Evolutionary conservation across 2,329 filamentous ascomycete genomes (phyloP), one percentile per base, ranked within the genome.

Genomic region (Colletotrichum orchidophilum): DNA sequence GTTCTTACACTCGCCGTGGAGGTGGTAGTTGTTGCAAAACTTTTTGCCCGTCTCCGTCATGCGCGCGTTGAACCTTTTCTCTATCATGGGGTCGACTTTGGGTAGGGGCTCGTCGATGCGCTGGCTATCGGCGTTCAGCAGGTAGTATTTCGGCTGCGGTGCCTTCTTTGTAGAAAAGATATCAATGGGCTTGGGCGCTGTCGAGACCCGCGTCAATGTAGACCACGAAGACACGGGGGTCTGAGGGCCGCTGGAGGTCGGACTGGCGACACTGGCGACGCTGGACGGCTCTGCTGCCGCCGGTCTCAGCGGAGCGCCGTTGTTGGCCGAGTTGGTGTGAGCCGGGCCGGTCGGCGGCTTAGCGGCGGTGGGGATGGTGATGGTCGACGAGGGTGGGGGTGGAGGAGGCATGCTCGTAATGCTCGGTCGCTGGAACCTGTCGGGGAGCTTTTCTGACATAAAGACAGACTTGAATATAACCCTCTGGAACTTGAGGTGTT

Each of bases 71-170:
- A 79, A 72, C 0, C 69, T 46, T 33, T 75, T 73, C 9, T 76
- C 73, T 1, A 73, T 74, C 1, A 60, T 42, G 0, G 66, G 35
- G 24, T 79, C 76, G 2, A 69, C 39, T n/a, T 75, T 75, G 2
- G 75, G 73, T 21, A 80, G 71, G 0, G 74, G 75, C 33, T 76
- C 74, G 58, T 81, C 79, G 13, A 81, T 50, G n/a, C 80, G 79
- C 74, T 80, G 74, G 35, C 76, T 69, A 33, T 76, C 67, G 18
- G 72, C 74, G 74, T 81, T 81, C 27, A 81, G 66, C n/a, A 75
- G 75, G 42, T 75, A 76, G 59, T 69, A 79, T 54, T 76, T 75
- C 24, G 71, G 75, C 1, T 21, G 58, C 8, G 49, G 61, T 1
- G 59, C 13, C 50, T 73, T 74, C 71, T 79, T 80, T 27, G 73